These are phyloP conservation scores for Starmerella asiatica DNA, from an alignment of 805 yeast genomes.

Conservation along the genomic window DNA sequence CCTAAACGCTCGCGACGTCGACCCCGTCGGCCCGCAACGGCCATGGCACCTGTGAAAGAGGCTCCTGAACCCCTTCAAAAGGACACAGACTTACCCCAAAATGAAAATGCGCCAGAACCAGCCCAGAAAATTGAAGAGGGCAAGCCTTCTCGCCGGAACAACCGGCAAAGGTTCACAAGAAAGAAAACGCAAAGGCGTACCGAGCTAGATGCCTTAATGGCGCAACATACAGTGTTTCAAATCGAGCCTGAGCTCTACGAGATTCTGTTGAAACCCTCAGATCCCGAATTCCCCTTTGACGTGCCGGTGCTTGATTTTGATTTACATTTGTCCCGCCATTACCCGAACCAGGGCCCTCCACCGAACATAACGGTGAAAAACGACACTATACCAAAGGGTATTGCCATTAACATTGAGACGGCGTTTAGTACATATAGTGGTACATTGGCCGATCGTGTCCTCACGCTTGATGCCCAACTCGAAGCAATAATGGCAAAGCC, in stretches of 20 bases:
- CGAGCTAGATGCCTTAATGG: slow-evolving; percentile 16
- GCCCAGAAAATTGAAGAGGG: too few species aligned
- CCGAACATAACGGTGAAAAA: slow-evolving; percentile 34
- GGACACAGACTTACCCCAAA: too few species aligned
- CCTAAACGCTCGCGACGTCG: too few species aligned
- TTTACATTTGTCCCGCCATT: slow-evolving; percentile 41
- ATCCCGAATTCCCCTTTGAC: slow-evolving; percentile 63
- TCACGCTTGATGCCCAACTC: slow-evolving; percentile 43
- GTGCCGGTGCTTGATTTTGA: slow-evolving; percentile 40
- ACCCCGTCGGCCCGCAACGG: too few species aligned
- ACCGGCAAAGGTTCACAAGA: slow-evolving; percentile 2
- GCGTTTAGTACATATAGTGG: slow-evolving; percentile 37
- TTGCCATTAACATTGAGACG: slow-evolving; percentile 47
- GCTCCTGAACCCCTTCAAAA: too few species aligned
- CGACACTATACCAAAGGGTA: slow-evolving; percentile 58
- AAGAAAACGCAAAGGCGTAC: slow-evolving; percentile 16
- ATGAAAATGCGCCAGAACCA: too few species aligned
- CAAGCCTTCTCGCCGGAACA: too few species aligned
- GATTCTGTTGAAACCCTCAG: slow-evolving; percentile 36
- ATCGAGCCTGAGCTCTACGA: slow-evolving; percentile 18
- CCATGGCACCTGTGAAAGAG: too few species aligned
- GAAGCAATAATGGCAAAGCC: slow-evolving; percentile 48
- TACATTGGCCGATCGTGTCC: slow-evolving; percentile 40
- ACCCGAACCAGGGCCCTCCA: slow-evolving; percentile 32
- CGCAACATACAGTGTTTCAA: slow-evolving; percentile 8